Percentiles rank a stretch among this genome's conserved stretches.
phyloP scores from a whole-genome alignment of 805 yeast genomes.

The Teunomyces funiuensis region DNA sequence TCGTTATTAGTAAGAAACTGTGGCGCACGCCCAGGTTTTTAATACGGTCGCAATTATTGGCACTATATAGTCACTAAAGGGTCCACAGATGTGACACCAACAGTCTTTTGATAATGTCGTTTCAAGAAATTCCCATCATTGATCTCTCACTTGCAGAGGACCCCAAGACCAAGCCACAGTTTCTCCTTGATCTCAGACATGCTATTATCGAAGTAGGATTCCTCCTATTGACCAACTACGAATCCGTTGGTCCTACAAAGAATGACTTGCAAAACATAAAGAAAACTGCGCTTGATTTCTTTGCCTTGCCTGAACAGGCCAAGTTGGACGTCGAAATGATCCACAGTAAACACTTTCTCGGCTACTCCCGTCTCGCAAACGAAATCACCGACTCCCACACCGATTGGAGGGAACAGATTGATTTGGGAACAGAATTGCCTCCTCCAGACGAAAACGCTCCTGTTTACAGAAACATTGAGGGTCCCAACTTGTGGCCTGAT shows the following conservation, averaged over 20 bases:
- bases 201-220: conserved; percentile 61
- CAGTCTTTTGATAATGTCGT: conserved; percentile 36
- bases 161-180: conserved; percentile 40
- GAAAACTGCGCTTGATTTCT: conserved; percentile 41
- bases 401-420: conserved; percentile 65
- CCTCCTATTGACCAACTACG: conserved; percentile 44
- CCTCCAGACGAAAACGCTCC: conserved; percentile 41
- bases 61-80: too few species aligned
- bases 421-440: conserved; percentile 53
- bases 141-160: conserved; percentile 45
- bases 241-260: conserved; percentile 31
- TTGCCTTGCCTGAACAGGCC: conserved; percentile 46
- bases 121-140: conserved; percentile 42
- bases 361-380: conserved; percentile 55
- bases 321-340: conserved; percentile 52
- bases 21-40: too few species aligned
- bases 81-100: too few species aligned
- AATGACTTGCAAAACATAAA: conserved; percentile 37
- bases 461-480: conserved; percentile 50
- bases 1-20: conserved; percentile 4
- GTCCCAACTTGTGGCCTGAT: conserved; percentile 58
- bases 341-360: conserved; percentile 57
- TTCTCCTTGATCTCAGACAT: conserved; percentile 39
- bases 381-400: conserved; percentile 54
- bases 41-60: too few species aligned